Evolutionary conservation across 139 green algal species (phyloP).

Genomic region (Diplosphaera chodatii): DNA sequence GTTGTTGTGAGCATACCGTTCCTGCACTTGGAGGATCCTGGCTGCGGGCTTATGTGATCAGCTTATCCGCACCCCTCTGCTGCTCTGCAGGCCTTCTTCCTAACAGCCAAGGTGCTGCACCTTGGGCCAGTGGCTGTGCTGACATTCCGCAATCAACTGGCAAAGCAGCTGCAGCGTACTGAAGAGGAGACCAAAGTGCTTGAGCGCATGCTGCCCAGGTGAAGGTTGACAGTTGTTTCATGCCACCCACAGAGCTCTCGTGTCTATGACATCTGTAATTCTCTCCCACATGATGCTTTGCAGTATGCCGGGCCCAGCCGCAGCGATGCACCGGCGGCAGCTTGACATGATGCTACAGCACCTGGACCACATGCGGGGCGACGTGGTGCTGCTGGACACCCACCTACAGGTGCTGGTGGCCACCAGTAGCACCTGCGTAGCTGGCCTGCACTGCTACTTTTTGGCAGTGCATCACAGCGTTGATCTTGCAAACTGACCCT

Average conservation of each 20-base stretch:
- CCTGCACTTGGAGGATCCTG: too few relatives aligned
- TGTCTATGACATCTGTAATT: too few relatives aligned
- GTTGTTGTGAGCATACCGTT: too few relatives aligned
- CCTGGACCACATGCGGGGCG: neutral
- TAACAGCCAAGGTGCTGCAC: slow-evolving; percentile 77
- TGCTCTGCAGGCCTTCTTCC: slow-evolving; percentile 73
- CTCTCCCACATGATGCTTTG: too few relatives aligned
- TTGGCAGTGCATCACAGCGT: too few relatives aligned
- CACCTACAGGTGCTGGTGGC: neutral
- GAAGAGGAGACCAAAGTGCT: slow-evolving; percentile 3
- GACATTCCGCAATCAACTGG: slow-evolving; percentile 9
- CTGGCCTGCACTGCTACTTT: too few relatives aligned
- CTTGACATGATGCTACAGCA: neutral
- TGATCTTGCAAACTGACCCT: too few relatives aligned
- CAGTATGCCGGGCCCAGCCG: neutral
- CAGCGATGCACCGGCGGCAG: neutral
- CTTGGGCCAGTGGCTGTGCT: slow-evolving; percentile 67
- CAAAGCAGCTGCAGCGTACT: neutral
- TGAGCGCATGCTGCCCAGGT: slow-evolving; percentile 23
- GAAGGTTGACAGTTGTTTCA: too few relatives aligned
- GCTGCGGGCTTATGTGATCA: too few relatives aligned
- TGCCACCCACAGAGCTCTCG: too few relatives aligned
- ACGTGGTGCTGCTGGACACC: neutral
- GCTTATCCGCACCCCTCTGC: too few relatives aligned
- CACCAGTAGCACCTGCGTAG: too few relatives aligned